Conservation (phyloP, 495 filamentous ascomycete species). For the Astrocystis sublimbata region DNA sequence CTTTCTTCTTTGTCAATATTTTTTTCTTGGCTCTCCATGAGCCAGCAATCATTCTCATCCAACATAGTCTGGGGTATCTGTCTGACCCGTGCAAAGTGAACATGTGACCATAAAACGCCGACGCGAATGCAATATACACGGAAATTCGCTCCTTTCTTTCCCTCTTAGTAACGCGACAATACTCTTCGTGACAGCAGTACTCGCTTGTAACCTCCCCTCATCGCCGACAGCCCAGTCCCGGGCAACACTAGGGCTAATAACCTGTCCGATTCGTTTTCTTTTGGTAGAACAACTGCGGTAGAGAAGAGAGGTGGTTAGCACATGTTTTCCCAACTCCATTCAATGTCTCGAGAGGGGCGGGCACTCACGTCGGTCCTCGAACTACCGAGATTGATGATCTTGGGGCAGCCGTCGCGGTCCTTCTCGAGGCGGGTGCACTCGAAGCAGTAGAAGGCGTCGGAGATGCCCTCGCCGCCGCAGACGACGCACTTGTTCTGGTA, state of each 20-base stretch:
- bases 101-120: conserved; percentile 29
- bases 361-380: conserved; percentile 87
- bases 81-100: conserved; percentile 13
- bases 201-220: neutral
- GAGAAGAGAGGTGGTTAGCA: conserved; percentile 27
- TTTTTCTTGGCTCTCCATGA: neutral
- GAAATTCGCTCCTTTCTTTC: neutral
- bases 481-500: conserved; percentile 99
- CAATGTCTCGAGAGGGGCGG: neutral
- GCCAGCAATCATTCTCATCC: neutral
- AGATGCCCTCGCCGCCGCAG: conserved; percentile 97
- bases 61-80: conserved; percentile 15
- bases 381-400: conserved; percentile 98
- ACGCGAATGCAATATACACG: conserved; percentile 24
- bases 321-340: neutral
- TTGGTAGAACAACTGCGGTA: conserved; percentile 50
- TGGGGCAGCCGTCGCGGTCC: conserved; percentile 95
- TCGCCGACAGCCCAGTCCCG: conserved; percentile 39
- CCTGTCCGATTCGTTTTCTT: conserved; percentile 55
- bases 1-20: neutral
- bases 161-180: neutral
- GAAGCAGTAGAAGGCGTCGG: conserved; percentile 99
- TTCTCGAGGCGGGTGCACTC: conserved; percentile 98
- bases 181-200: too few species aligned
- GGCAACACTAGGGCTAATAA: conserved; percentile 43